These are phyloP conservation scores for Lentinus brumalis DNA, from an alignment of 768 basidiomycete genomes.

Conservation along the genomic window DNA sequence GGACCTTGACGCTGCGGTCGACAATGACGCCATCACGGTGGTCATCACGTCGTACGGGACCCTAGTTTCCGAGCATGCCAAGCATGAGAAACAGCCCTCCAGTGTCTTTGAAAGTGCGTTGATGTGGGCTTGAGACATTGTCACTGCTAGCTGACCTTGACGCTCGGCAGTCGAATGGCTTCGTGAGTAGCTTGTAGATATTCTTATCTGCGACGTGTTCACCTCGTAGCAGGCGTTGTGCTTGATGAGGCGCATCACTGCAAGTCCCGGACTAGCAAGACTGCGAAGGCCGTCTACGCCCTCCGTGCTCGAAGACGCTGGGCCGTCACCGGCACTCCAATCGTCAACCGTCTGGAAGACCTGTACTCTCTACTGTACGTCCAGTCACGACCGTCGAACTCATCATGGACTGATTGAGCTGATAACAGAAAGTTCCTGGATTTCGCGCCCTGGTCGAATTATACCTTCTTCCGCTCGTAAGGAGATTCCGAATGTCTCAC, in stretches of 20 bases:
- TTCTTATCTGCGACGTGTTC: neutral
- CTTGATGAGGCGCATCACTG: constrained; percentile 96
- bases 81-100: constrained; percentile 61
- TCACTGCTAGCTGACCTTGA: neutral
- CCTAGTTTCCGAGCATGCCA: constrained; percentile 84
- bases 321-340: constrained; percentile 95
- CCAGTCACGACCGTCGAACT: neutral
- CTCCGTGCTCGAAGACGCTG: constrained; percentile 79
- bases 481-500: constrained; percentile 26
- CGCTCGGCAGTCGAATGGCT: constrained; percentile 69
- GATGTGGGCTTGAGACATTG: neutral
- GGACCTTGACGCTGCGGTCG: constrained; percentile 63
- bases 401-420: neutral
- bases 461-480: constrained; percentile 87
- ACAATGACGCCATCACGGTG: constrained; percentile 70
- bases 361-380: constrained; percentile 78
- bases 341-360: constrained; percentile 92
- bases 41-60: constrained; percentile 93
- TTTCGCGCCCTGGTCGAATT: constrained; percentile 80
- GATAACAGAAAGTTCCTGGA: constrained; percentile 67
- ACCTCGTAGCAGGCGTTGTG: constrained; percentile 45
- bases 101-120: constrained; percentile 72
- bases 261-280: constrained; percentile 87
- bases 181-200: constrained; percentile 34
- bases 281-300: constrained; percentile 86